These are phyloP conservation scores for Vaccinium macrocarpon DNA, from an alignment of 148 eudicot species.

Conservation along the genomic window DNA sequence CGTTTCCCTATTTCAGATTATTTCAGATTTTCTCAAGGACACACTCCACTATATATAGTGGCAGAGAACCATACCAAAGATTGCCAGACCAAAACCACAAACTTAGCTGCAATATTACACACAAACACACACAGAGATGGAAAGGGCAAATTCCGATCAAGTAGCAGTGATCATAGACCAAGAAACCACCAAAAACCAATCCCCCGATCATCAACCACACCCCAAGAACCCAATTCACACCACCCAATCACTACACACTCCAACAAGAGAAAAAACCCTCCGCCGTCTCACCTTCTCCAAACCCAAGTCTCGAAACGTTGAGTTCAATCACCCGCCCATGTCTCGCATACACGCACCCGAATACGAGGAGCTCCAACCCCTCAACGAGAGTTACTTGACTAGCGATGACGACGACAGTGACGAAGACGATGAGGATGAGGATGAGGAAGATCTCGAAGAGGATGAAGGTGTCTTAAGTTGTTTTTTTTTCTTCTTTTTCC, in stretches of 20 bases:
- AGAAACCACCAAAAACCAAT: slow-evolving; percentile 12
- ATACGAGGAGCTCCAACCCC: slow-evolving; percentile 14
- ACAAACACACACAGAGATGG: neutral
- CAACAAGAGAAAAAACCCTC: slow-evolving; percentile 25
- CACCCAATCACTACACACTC: neutral
- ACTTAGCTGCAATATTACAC: neutral
- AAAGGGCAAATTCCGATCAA: slow-evolving; percentile 17
- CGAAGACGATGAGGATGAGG: neutral
- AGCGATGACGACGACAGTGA: slow-evolving; percentile 12
- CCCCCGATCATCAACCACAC: neutral
- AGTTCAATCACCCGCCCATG: slow-evolving; percentile 28
- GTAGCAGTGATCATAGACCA: slow-evolving; percentile 27
- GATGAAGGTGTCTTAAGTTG: neutral
- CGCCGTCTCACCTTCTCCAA: slow-evolving; percentile 61
- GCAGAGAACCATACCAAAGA: neutral
- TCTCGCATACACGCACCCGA: neutral
- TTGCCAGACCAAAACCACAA: neutral
- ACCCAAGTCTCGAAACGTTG: slow-evolving; percentile 47
- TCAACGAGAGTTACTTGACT: slow-evolving; percentile 8
- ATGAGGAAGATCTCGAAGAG: neutral
- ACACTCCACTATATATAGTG: neutral
- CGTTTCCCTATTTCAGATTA: neutral
- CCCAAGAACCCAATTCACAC: too few relatives aligned
- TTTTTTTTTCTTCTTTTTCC: too few relatives aligned
- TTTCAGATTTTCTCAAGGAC: neutral